Evolutionary conservation across 2,329 filamentous ascomycete genomes (phyloP).

Genomic region (Pestalotiopsis fici): DNA sequence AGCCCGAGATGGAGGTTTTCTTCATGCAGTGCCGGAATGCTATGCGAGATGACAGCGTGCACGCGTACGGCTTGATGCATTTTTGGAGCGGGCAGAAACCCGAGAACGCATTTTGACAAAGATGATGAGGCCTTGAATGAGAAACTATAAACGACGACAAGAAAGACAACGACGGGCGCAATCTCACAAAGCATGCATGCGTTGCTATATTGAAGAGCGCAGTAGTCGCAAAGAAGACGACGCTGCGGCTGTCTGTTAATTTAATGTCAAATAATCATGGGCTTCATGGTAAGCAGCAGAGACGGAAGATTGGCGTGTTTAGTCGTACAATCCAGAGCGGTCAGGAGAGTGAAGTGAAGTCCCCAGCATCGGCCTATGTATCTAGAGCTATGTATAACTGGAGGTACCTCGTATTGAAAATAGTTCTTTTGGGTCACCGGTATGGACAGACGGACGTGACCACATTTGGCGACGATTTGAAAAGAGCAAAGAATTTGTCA

Average conservation of each 20-base stretch:
- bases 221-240: neutral
- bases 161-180: neutral
- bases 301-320: neutral
- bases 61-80: slow-evolving; percentile 38
- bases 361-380: too few species aligned
- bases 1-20: slow-evolving; percentile 25
- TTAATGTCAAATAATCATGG: neutral
- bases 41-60: slow-evolving; percentile 28
- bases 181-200: neutral
- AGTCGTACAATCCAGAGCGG: neutral
- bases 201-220: neutral
- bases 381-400: too few species aligned
- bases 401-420: too few species aligned
- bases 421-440: too few species aligned
- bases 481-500: too few species aligned
- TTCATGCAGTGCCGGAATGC: slow-evolving; percentile 25
- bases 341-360: neutral
- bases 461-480: too few species aligned
- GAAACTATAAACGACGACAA: neutral
- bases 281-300: neutral
- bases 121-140: neutral
- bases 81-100: slow-evolving; percentile 45
- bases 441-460: too few species aligned
- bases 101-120: slow-evolving; percentile 2
- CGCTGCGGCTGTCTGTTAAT: neutral